phyloP scores from a whole-genome alignment of 2,329 filamentous ascomycete species.

The Trichoderma lentiforme region DNA sequence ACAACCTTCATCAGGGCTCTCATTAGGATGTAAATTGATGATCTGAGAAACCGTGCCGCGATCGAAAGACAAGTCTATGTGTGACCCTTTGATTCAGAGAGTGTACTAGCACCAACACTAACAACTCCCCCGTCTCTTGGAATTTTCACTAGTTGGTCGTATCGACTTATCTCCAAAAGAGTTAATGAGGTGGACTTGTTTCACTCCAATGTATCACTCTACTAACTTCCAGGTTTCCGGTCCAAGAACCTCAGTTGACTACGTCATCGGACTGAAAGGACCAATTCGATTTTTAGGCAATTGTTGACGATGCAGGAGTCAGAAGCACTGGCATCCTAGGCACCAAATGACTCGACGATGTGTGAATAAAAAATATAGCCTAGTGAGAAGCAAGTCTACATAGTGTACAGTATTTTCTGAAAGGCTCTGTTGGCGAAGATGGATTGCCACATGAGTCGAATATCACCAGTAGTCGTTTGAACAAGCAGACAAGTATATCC shows the following conservation, averaged over 20 bases:
- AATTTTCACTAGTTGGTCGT: neutral
- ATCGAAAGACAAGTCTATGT: neutral
- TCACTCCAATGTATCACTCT: neutral
- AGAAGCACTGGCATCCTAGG: neutral
- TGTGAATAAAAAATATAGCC: neutral
- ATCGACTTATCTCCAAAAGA: neutral
- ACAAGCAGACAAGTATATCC: neutral
- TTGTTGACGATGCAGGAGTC: neutral
- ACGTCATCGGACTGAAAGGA: neutral
- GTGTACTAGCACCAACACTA: neutral
- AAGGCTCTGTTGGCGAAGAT: neutral
- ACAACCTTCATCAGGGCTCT: neutral
- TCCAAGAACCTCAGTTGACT: neutral
- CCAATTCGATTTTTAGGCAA: neutral
- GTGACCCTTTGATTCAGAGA: neutral
- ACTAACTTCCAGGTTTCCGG: neutral
- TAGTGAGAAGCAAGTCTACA: neutral
- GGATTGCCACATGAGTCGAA: neutral
- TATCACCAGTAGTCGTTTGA: neutral
- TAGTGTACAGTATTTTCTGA: neutral
- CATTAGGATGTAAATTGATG: neutral
- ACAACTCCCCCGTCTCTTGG: neutral
- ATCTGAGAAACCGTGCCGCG: rapidly evolving
- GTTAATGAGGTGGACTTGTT: neutral
- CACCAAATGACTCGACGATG: neutral